Percentiles rank a stretch among this genome's conserved stretches.
These are phyloP conservation scores for Colletotrichum siamense DNA, from an alignment of 2,329 filamentous ascomycete genomes.

Conservation along the genomic window DNA sequence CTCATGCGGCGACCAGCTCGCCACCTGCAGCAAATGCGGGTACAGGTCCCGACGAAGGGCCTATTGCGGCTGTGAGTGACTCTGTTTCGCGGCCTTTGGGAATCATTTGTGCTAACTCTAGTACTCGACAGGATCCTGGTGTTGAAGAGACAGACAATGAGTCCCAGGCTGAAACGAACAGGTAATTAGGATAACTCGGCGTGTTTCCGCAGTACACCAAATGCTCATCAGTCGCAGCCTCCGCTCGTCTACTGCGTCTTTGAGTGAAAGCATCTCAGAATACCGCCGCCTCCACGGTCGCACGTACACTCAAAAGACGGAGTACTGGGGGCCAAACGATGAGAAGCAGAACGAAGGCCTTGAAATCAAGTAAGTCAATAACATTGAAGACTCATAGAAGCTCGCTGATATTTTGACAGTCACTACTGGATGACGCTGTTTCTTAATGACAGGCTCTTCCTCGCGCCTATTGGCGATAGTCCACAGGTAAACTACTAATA, in stretches of 20 bases:
- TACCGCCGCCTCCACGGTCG: background rate
- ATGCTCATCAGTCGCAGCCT: background rate
- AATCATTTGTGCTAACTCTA: background rate
- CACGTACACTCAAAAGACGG: background rate
- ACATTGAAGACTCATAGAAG: background rate
- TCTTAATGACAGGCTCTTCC: constrained; percentile 38
- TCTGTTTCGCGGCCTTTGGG: background rate
- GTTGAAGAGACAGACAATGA: background rate
- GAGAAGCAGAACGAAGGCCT: background rate
- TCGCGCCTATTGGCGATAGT: constrained; percentile 38
- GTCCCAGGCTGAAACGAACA: background rate
- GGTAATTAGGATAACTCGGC: background rate
- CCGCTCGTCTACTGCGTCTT: background rate
- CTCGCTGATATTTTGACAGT: background rate
- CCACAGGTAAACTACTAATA: constrained; percentile 17
- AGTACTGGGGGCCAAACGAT: background rate
- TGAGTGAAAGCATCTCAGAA: background rate
- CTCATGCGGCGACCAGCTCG: background rate
- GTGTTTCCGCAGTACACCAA: background rate
- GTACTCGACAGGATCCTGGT: background rate
- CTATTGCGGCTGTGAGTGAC: background rate
- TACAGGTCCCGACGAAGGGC: background rate
- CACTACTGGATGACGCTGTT: constrained; percentile 25
- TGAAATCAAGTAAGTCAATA: background rate
- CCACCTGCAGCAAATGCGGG: background rate